Evolutionary conservation across 768 basidiomycete genomes (phyloP), one percentile per base, ranked within the genome.

Genomic region (Mycena albidolilacea): DNA sequence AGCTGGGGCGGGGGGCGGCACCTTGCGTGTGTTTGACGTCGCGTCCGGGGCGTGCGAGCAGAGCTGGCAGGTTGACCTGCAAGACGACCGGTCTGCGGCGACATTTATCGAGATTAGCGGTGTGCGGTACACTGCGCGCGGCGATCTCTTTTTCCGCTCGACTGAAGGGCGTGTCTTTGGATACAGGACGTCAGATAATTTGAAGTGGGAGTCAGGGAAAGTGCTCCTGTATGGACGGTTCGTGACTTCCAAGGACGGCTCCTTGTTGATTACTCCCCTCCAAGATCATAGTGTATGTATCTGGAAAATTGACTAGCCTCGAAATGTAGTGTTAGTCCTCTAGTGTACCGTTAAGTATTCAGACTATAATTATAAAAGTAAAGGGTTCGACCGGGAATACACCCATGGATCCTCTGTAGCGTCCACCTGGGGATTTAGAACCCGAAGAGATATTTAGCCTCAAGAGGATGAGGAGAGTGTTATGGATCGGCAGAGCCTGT

Each of bases 81-180:
- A 10, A 35, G 23, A 23, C 50, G 19, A 50, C 19, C 12, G 15
- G 6, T 7, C 19, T 7, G 44, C 37, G 17, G 9, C 2, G 9
- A 9, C 12, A 2, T 61, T 62, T 35, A 3, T 30, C 5, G 60
- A 62, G 60, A 41, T 70, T 4, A 9, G 17, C 12, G n/a, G 15
- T n/a, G n/a, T 52, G 7, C 46, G 35, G 12, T 64, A 64, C 37
- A 50, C 63, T 4, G 6, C 30, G 10, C 23, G 44, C 15, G 44
- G 43, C 9, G 43, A 64, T 64, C 44, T 48, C 2, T 46, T 52
- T 35, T 64, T 64, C 63, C 9, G 3, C 15, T 50, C 63, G 35
- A 38, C 7, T n/a, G 46, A 39, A 23, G 63, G 35, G n/a, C 63
- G 63, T 11, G 37, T 64, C 12, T 64, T 64, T 35, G 63, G 63